A percentile compares a stretch with the other conserved stretches of the same genome.
These are phyloP conservation scores for Mycena vitilis DNA, from an alignment of 768 basidiomycete species.

Conservation along the genomic window DNA sequence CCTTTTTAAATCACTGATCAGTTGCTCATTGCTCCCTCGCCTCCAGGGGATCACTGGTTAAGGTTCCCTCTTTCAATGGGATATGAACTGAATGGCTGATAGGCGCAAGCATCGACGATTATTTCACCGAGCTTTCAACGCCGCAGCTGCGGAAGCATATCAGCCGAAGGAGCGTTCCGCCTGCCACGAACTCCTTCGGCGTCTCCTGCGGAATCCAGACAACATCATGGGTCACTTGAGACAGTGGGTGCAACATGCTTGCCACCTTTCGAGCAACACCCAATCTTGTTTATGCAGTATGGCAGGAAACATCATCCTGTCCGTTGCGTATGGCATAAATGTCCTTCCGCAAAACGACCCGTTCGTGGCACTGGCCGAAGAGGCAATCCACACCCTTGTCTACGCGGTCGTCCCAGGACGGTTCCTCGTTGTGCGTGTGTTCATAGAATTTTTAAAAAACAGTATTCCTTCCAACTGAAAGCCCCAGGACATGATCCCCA, in stretches of 20 bases:
- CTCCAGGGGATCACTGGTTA: conserved; percentile 32
- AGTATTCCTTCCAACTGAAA: background rate
- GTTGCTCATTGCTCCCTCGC: background rate
- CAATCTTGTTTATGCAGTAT: conserved; percentile 31
- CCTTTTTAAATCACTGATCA: no score
- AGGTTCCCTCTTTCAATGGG: background rate
- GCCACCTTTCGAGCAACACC: background rate
- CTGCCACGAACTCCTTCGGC: conserved; percentile 35
- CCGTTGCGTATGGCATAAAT: conserved; percentile 44
- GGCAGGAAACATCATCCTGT: conserved; percentile 34
- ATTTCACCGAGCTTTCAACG: conserved; percentile 38
- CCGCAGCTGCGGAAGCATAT: conserved; percentile 29
- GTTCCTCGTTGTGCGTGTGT: conserved; percentile 32
- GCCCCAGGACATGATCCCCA: conserved; percentile 35
- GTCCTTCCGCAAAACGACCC: conserved; percentile 41
- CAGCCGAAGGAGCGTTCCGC: conserved; percentile 36
- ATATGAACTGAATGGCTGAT: background rate
- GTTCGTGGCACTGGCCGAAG: conserved; percentile 36
- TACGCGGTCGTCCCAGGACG: conserved; percentile 8
- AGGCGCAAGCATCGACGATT: conserved; percentile 39
- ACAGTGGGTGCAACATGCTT: conserved; percentile 31
- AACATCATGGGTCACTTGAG: conserved; percentile 35
- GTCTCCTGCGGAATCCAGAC: conserved; percentile 31
- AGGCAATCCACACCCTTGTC: conserved; percentile 30
- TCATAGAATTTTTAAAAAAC: background rate